Evolutionary conservation across 2,329 filamentous ascomycete genomes (phyloP), one percentile per base, ranked within the genome.

Genomic region (Beauveria asiatica): DNA sequence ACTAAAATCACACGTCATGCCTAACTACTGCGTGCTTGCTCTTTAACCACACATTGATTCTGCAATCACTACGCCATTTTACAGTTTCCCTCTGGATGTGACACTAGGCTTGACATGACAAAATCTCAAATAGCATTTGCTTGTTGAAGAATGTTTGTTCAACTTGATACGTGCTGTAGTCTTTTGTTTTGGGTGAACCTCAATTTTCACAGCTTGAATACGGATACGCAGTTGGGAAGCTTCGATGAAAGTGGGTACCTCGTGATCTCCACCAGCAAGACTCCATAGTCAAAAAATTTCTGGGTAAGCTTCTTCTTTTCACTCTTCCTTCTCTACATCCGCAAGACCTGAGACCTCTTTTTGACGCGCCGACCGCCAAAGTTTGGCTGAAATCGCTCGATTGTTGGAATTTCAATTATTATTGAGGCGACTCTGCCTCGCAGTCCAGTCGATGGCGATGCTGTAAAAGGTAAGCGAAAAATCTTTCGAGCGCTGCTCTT

Each of bases 391-490:
- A 6, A 39, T 39, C 46, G 41, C 41, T 52, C 30, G 16, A 53
- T 42, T 51, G 21, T 45, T 41, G 27, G 19, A 27, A 21, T 46
- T 37, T 13, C 53, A 19, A 53, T 46, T 27, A 46, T 53, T 6
- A 23, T 45, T 3, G 57, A 46, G 48, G 49, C 41, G 23, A 33
- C 8, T 37, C 41, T 42, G 44, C 52, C 59, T 60, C 45, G n/a
- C 52, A 3, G 41, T 21, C 9, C n/a, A 11, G 37, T 37, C 46
- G 23, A 49, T 50, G 45, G 25, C 37, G 23, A 56, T 60, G 52
- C 23, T 55, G 42, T 48, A 51, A 61, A 54, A 57, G 53, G 59
- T 61, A 61, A 61, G 59, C 53, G 17, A 23, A 56, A 52, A 30
- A n/a, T 41, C 33, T 42, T 39, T 21, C 8, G 13, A 45, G 30